These are phyloP conservation scores for Exutisphaerella laricina DNA, from an alignment of 2,329 filamentous ascomycete genomes.

Conservation along the genomic window DNA sequence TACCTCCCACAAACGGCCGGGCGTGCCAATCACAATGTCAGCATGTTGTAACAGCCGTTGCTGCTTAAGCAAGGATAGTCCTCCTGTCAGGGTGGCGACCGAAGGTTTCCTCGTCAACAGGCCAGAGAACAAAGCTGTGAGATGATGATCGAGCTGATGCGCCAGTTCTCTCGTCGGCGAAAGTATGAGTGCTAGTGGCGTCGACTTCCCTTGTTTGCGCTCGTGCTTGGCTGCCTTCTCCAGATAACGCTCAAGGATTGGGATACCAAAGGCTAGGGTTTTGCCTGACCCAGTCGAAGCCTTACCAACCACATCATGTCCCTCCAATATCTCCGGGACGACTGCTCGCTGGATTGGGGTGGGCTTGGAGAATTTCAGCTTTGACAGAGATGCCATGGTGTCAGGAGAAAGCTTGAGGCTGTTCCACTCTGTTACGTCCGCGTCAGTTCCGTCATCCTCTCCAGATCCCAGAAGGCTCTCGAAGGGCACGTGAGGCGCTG, in stretches of 20 bases:
- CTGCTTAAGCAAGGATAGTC: constrained; percentile 91
- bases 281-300: constrained; percentile 95
- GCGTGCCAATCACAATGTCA: constrained; percentile 80
- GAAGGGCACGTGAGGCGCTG: constrained; percentile 38
- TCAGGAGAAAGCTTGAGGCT: constrained; percentile 65
- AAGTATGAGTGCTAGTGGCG: constrained; percentile 70
- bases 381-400: constrained; percentile 67
- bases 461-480: constrained; percentile 43
- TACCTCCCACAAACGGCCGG: constrained; percentile 90
- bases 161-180: constrained; percentile 91
- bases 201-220: constrained; percentile 23
- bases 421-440: constrained; percentile 75
- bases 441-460: constrained; percentile 44
- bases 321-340: constrained; percentile 76
- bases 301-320: constrained; percentile 91
- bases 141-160: constrained; percentile 80
- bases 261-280: constrained; percentile 89
- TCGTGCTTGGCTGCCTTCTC: constrained; percentile 35
- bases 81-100: constrained; percentile 86
- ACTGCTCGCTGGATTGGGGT: constrained; percentile 73
- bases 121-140: constrained; percentile 66
- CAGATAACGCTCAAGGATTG: constrained; percentile 81
- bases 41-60: constrained; percentile 76
- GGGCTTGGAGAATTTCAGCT: constrained; percentile 72
- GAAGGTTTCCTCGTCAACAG: constrained; percentile 52